Conservation (phyloP, 2,329 filamentous ascomycete genomes). For the Colletotrichum coccodes region DNA sequence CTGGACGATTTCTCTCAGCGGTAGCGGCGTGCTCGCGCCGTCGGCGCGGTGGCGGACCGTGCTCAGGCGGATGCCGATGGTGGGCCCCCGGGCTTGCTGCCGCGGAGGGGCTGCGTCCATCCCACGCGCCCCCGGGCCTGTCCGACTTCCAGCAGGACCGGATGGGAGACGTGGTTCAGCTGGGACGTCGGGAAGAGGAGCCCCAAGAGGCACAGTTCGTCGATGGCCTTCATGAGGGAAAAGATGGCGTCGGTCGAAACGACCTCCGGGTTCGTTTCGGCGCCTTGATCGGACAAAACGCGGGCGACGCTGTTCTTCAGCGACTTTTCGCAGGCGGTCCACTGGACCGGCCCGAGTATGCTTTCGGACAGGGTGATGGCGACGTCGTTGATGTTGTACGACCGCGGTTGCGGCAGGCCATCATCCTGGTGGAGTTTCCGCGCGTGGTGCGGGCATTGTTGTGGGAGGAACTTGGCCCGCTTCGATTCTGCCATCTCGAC, state of each 20-base stretch:
- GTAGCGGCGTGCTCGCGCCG: constrained; percentile 31
- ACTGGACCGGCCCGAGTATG: constrained; percentile 12
- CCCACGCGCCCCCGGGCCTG: constrained; percentile 23
- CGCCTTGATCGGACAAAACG: constrained; percentile 14
- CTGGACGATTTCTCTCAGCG: constrained; percentile 42
- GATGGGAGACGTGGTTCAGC: constrained; percentile 23
- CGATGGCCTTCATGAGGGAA: constrained; percentile 24
- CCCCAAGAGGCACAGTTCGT: constrained; percentile 22
- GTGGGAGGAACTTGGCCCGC: constrained; percentile 3
- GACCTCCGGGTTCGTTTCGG: constrained; percentile 5
- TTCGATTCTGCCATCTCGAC: constrained; percentile 16
- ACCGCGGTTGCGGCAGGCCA: neutral
- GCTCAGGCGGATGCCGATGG: constrained; percentile 31
- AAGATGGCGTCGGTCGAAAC: constrained; percentile 12
- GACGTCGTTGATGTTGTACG: constrained; percentile 25
- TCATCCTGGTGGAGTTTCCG: constrained; percentile 2
- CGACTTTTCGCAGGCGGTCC: constrained; percentile 14
- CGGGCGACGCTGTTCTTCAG: constrained; percentile 16
- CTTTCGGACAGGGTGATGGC: constrained; percentile 23
- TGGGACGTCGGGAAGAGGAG: constrained; percentile 24
- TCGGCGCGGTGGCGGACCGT: constrained; percentile 18
- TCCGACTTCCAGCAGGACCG: constrained; percentile 23
- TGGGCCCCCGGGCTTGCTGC: constrained; percentile 12
- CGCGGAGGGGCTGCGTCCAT: constrained; percentile 24
- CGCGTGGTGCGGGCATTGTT: constrained; percentile 15